A percentile compares a stretch with the other conserved stretches of the same genome.
phyloP scores from a whole-genome alignment of 805 yeast species.

The Tetrapisispora phaffii region DNA sequence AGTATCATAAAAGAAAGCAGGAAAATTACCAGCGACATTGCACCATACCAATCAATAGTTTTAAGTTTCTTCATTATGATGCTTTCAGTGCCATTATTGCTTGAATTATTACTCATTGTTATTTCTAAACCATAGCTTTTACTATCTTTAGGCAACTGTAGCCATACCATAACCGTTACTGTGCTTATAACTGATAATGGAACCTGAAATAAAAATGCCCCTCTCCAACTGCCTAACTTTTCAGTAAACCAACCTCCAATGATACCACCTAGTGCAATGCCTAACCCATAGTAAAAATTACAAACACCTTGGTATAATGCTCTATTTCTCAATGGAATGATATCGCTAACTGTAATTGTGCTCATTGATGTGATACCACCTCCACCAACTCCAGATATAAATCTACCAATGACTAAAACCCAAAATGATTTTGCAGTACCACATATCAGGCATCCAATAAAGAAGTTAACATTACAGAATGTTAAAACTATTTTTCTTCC shows the following conservation, averaged over 20 bases:
- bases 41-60: slow-evolving; percentile 48
- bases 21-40: slow-evolving; percentile 36
- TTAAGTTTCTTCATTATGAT: slow-evolving; percentile 2
- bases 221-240: slow-evolving; percentile 49
- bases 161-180: slow-evolving; percentile 33
- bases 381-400: slow-evolving; percentile 81
- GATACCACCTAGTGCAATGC: slow-evolving; percentile 64
- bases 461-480: slow-evolving; percentile 46
- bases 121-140: slow-evolving; percentile 20
- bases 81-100: not conserved
- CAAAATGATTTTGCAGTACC: slow-evolving; percentile 39
- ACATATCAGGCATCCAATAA: slow-evolving; percentile 49
- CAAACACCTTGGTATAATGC: slow-evolving; percentile 79
- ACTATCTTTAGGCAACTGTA: slow-evolving; percentile 30
- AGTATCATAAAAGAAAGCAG: slow-evolving; percentile 39
- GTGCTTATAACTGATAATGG: slow-evolving; percentile 41
- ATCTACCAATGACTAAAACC: slow-evolving; percentile 44
- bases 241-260: slow-evolving; percentile 39
- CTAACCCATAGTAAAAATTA: slow-evolving; percentile 66
- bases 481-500: slow-evolving; percentile 50
- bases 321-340: slow-evolving; percentile 65
- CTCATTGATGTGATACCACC: slow-evolving; percentile 53
- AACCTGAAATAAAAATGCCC: slow-evolving; percentile 44
- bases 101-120: not conserved
- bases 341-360: slow-evolving; percentile 67